Evolutionary conservation across 768 basidiomycete species (phyloP).

Genomic region (Termitomyces sp.): DNA sequence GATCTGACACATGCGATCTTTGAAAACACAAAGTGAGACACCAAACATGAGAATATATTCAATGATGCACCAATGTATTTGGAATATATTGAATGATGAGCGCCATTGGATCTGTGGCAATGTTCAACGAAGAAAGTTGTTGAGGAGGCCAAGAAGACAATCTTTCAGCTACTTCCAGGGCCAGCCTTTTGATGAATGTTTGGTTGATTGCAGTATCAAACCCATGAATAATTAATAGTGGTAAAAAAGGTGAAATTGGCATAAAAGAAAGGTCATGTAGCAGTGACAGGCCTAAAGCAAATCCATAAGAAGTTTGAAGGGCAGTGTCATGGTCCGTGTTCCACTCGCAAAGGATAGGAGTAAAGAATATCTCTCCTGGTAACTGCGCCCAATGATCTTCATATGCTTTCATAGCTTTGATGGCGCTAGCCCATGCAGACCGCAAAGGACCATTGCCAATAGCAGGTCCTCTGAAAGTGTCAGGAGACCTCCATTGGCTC

Average conservation of each 20-base stretch:
- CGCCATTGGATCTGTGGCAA: neutral
- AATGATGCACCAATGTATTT: too few species aligned
- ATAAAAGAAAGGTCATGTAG: neutral
- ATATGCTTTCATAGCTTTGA: neutral
- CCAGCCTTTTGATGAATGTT: neutral
- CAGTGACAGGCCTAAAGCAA: neutral
- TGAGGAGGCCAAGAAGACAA: neutral
- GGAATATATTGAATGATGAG: too few species aligned
- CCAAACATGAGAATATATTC: too few species aligned
- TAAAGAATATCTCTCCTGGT: neutral
- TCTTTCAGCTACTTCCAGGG: neutral
- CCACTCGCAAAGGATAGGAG: neutral
- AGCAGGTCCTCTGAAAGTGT: neutral
- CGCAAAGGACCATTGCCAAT: neutral
- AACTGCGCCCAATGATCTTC: neutral
- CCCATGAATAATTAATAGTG: neutral
- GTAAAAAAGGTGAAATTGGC: neutral
- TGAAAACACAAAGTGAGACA: too few species aligned
- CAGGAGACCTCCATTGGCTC: too few species aligned
- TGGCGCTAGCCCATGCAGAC: neutral
- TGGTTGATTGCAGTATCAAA: neutral
- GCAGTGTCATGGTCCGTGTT: neutral
- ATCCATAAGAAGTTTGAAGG: neutral
- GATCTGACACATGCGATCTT: too few species aligned
- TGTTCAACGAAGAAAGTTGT: neutral